Base-by-base conservation (phyloP, 2,329 filamentous ascomycete species). In the Tolypocladium sp. region DNA sequence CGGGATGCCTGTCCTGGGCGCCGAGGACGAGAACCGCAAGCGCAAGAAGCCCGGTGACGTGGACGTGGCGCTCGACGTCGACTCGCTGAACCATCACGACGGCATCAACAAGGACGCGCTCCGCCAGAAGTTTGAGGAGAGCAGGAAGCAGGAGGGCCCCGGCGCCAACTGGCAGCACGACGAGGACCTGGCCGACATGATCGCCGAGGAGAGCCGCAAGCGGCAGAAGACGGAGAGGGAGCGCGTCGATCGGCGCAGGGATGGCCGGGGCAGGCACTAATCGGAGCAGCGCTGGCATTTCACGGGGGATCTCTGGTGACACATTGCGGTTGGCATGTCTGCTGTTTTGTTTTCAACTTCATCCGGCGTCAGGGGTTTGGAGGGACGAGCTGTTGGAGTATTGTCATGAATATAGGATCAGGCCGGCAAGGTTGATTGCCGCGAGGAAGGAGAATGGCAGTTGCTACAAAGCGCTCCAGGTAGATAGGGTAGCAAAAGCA, bases 1-100 rank as follows among this genome's bases (percentile, higher is more conserved):
- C 27, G 77, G 80, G 61, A 73, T 90, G 61, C 89, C 90, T 1
- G 83, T 95, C 3, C 83, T 99, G 4, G 94, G 92, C 13, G 82
- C 85, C 63, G 91, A 95, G 30, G 89, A 92, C 60, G 85, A 92
- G 59, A 81, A 74, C 30, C 79, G 90, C 68, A 94, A 95, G 77
- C 84, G 91, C 68, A 99, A 97, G 85, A 96, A 97, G 82, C 92
- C 90, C 4, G 94, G 93, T 46, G 94, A 99, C 71, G 84, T 99
- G 30, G 94, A 99, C 66, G 89, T 97, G 35, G 91, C 92, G 30
- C 85, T 99, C 63, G 92, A 97, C 67, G 85, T 91, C 6, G 93
- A 97, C 70, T 82, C 88, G 42, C 74, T 99, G 61, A 85, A 85
- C 63, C 81, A 83, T 46, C 83, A 87, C 61, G 91, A 91, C 65